Conservation (phyloP, 257 asterid species). For the Thymus quinquecostatus region DNA sequence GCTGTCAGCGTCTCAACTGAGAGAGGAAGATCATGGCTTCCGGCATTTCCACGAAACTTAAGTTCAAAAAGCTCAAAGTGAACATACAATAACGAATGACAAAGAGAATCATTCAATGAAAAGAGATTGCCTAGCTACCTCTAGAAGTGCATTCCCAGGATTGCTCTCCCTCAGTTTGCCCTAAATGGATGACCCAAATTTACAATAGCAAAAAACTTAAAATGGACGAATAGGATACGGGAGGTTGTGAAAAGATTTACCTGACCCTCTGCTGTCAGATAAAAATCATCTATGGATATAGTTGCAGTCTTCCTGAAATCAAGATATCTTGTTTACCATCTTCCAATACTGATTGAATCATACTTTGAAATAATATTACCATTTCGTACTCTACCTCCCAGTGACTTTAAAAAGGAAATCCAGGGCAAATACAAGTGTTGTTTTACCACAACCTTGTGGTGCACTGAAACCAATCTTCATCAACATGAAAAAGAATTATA, state of each 20-base stretch:
- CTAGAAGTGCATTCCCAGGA: constrained; percentile 84
- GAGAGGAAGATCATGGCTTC: constrained; percentile 95
- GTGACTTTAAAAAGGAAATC: constrained; percentile 72
- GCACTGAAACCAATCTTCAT: constrained; percentile 99
- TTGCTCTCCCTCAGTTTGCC: constrained; percentile 79
- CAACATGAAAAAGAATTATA: constrained; percentile 17
- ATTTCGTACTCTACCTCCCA: constrained; percentile 81
- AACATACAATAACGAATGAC: constrained; percentile 16
- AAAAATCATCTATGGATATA: constrained; percentile 93
- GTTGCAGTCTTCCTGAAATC: constrained; percentile 86
- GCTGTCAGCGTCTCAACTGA: constrained; percentile 81
- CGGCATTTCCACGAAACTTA: constrained; percentile 98
- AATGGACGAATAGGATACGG: constrained; percentile 21
- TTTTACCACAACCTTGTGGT: constrained; percentile 99
- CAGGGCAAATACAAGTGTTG: constrained; percentile 94
- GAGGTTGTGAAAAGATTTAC: constrained; percentile 39
- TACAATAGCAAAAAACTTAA: constrained; percentile 7
- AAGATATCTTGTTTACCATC: constrained; percentile 42
- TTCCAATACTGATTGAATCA: constrained; percentile 26
- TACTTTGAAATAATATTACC: constrained; percentile 45
- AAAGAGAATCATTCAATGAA: constrained; percentile 10
- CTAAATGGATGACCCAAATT: constrained; percentile 42
- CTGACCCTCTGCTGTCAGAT: constrained; percentile 91
- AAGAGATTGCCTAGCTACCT: constrained; percentile 51
- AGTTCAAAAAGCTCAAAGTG: constrained; percentile 13